Conservation (phyloP, 1,284 basidiomycete species). For the Stygiomarasmius scandens region DNA sequence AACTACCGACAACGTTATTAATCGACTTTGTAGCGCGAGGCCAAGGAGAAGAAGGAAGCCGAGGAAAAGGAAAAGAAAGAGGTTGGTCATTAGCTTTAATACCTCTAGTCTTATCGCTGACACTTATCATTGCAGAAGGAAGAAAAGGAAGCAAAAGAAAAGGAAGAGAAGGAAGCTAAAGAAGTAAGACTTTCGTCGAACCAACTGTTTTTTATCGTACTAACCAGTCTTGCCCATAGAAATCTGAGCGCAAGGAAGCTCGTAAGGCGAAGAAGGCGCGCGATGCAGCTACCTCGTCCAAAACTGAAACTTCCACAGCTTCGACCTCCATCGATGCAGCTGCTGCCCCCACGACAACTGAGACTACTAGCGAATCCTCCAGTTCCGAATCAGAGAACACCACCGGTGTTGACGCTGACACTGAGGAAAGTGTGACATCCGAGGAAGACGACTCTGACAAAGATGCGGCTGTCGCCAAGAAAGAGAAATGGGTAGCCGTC, state of each 20-base stretch:
- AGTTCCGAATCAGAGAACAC: constrained; percentile 59
- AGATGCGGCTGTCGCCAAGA: constrained; percentile 37
- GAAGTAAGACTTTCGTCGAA: constrained; percentile 13
- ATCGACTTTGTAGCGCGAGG: constrained; percentile 56
- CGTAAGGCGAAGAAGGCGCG: constrained; percentile 57
- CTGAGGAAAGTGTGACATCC: constrained; percentile 72
- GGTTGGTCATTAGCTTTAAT: constrained; percentile 31
- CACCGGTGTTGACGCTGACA: constrained; percentile 68
- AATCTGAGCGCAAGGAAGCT: constrained; percentile 59
- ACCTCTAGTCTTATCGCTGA: background rate
- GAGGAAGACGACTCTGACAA: constrained; percentile 68
- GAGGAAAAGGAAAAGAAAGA: constrained; percentile 62
- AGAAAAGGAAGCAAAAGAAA: constrained; percentile 47
- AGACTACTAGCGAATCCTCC: constrained; percentile 35
- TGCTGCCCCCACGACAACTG: constrained; percentile 33
- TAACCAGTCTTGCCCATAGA: constrained; percentile 32
- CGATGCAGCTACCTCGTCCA: constrained; percentile 40
- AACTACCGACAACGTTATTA: constrained; percentile 12
- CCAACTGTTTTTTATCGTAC: background rate
- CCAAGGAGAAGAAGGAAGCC: constrained; percentile 73
- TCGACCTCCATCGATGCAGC: constrained; percentile 27
- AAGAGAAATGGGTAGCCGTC: constrained; percentile 78
- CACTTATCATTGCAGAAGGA: constrained; percentile 34
- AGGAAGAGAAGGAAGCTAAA: constrained; percentile 24
- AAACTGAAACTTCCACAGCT: constrained; percentile 39